Percentiles rank a stretch among this genome's conserved stretches.
Conservation (phyloP, 2,329 filamentous ascomycete genomes). For the Botryotinia calthae region DNA sequence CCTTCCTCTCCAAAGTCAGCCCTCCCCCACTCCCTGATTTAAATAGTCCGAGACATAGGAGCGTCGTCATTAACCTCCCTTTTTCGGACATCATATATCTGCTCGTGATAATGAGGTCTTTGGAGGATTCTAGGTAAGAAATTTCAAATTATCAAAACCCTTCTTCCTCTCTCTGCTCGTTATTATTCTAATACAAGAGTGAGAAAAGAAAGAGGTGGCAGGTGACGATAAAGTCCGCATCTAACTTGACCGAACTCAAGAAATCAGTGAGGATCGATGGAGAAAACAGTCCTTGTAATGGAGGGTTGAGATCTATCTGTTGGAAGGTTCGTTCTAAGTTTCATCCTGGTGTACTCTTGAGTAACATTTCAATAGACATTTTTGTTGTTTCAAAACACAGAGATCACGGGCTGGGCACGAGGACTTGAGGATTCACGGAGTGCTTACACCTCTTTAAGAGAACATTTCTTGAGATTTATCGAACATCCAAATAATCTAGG, state of each 20-base stretch:
- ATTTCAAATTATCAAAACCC: neutral
- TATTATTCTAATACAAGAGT: constrained; percentile 24
- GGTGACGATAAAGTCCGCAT: constrained; percentile 56
- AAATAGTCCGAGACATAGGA: neutral
- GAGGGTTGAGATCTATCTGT: constrained; percentile 79
- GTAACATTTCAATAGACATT: constrained; percentile 58
- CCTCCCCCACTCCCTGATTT: neutral
- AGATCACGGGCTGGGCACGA: constrained; percentile 65
- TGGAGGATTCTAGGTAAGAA: constrained; percentile 52
- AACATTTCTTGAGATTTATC: constrained; percentile 77
- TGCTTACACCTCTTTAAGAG: constrained; percentile 69
- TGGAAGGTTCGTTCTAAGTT: constrained; percentile 68
- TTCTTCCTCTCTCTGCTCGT: constrained; percentile 7
- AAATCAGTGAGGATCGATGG: constrained; percentile 61
- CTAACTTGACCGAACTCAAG: constrained; percentile 60
- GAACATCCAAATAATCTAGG: constrained; percentile 79
- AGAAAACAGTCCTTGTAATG: constrained; percentile 60
- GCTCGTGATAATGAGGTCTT: constrained; percentile 51
- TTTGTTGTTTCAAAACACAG: constrained; percentile 69
- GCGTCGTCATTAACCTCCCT: neutral
- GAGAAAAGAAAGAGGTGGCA: constrained; percentile 63
- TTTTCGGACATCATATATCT: neutral
- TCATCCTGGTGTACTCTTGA: constrained; percentile 6
- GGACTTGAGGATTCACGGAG: constrained; percentile 66
- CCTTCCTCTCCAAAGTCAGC: neutral